phyloP scores from a whole-genome alignment of 2,329 filamentous ascomycete genomes.

The Claviceps humidiphila region DNA sequence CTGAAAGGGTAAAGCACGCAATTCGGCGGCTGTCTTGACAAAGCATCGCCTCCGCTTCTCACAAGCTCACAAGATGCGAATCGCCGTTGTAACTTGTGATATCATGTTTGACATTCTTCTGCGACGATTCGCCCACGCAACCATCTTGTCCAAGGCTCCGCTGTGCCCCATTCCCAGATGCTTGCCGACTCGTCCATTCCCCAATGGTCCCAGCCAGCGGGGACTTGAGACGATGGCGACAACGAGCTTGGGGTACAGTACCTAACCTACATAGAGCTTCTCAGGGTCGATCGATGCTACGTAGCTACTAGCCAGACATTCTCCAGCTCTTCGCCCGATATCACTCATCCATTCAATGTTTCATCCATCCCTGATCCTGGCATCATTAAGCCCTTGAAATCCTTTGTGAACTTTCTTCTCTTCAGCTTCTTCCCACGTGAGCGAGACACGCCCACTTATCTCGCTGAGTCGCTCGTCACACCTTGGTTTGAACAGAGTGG shows the following conservation, averaged over 20 bases:
- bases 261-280: neutral
- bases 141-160: neutral
- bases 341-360: neutral
- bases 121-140: neutral
- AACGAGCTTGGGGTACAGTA: too few relatives aligned
- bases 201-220: neutral
- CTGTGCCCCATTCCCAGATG: neutral
- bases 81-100: neutral
- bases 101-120: neutral
- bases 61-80: neutral
- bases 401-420: neutral
- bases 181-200: neutral
- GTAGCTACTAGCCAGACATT: neutral
- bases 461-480: too few relatives aligned
- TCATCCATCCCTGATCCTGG: neutral
- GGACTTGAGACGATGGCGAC: neutral
- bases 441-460: neutral
- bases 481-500: neutral
- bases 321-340: neutral
- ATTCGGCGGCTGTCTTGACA: constrained; percentile 15
- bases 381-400: neutral
- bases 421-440: neutral
- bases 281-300: neutral
- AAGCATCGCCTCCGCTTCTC: neutral
- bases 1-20: constrained; percentile 23